Conservation (phyloP, 306 rosid genomes). For the Sphenostylis stenocarpa region DNA sequence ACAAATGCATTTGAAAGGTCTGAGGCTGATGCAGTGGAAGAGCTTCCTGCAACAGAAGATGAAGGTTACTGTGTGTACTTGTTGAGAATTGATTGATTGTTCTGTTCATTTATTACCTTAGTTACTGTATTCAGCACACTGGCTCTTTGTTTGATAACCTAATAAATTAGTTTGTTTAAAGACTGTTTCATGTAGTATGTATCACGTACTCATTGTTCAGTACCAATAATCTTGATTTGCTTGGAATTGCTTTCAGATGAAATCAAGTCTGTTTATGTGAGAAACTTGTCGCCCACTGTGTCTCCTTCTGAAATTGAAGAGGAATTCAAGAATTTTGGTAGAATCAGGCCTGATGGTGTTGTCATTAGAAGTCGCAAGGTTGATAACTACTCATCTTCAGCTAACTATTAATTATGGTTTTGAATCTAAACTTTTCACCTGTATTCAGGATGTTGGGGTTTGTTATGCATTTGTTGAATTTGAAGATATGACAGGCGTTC, state of each 20-base stretch:
- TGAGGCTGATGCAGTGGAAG: constrained; percentile 43
- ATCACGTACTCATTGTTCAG: background rate
- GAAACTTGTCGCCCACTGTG: constrained; percentile 77
- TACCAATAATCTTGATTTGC: constrained; percentile 12
- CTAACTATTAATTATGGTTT: constrained; percentile 5
- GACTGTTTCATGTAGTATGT: constrained; percentile 3
- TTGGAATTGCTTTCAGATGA: constrained; percentile 60
- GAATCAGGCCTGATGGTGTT: constrained; percentile 79
- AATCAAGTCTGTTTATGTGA: constrained; percentile 90
- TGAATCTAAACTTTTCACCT: constrained; percentile 30
- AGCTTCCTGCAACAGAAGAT: constrained; percentile 43
- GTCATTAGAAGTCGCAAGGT: constrained; percentile 97
- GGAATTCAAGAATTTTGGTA: constrained; percentile 80
- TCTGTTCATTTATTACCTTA: background rate
- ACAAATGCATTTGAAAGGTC: constrained; percentile 40
- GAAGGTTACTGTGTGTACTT: constrained; percentile 43
- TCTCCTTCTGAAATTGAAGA: constrained; percentile 83
- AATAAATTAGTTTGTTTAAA: background rate
- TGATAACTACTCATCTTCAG: constrained; percentile 25
- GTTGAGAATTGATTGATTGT: constrained; percentile 25
- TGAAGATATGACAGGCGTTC: constrained; percentile 83
- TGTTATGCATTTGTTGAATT: constrained; percentile 98
- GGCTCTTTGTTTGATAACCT: background rate
- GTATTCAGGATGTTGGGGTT: constrained; percentile 88
- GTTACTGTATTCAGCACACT: constrained; percentile 1